These are phyloP conservation scores for Malus orientalis DNA, from an alignment of 306 rosid species.

Conservation along the genomic window DNA sequence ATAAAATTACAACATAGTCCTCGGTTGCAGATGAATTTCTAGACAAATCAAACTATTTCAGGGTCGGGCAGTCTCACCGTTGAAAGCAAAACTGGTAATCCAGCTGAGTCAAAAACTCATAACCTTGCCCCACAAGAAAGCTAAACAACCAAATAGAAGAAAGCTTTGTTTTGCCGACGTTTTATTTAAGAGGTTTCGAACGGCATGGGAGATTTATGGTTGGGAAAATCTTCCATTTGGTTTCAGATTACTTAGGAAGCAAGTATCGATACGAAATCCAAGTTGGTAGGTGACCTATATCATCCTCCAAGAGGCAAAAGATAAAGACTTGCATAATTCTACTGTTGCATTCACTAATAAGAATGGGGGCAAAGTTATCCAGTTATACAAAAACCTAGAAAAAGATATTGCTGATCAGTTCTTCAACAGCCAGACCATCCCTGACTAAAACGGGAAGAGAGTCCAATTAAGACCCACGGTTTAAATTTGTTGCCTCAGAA, in stretches of 20 bases:
- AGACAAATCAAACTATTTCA: no score
- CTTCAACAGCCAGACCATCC: constrained; percentile 24
- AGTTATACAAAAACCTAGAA: background rate
- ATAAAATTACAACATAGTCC: no score
- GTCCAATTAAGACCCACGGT: constrained; percentile 38
- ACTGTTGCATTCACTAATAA: background rate
- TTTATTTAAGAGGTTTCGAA: background rate
- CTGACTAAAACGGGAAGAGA: constrained; percentile 34
- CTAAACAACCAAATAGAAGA: background rate
- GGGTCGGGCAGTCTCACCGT: no score
- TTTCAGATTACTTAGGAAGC: background rate
- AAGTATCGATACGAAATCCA: background rate
- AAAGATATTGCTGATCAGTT: constrained; percentile 14
- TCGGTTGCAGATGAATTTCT: no score
- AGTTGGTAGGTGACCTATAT: background rate
- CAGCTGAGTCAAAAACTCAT: background rate
- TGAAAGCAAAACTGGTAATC: background rate
- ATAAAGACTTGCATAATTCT: background rate
- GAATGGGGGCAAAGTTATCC: background rate
- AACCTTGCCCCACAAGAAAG: background rate
- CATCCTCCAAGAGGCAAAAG: background rate
- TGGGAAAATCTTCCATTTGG: background rate
- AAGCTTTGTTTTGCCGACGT: background rate
- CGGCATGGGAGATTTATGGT: background rate
- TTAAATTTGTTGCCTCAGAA: background rate